These are phyloP conservation scores for Scutellaria baicalensis DNA, from an alignment of 257 asterid genomes.

Conservation along the genomic window DNA sequence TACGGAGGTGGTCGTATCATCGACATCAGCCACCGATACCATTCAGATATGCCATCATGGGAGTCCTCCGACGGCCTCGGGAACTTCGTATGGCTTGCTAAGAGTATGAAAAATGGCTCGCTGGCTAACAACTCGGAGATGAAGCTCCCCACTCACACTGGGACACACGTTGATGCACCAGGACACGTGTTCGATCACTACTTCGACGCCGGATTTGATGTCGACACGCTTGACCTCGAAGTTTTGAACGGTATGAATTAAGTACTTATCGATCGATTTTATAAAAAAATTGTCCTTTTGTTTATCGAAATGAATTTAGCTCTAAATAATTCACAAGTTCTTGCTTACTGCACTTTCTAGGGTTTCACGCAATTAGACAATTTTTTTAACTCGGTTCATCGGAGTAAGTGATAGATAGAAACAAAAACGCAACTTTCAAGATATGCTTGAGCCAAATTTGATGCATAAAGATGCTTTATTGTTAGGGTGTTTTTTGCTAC, in stretches of 20 bases:
- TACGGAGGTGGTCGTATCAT: constrained; percentile 83
- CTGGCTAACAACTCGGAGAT: constrained; percentile 78
- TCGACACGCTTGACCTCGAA: constrained; percentile 89
- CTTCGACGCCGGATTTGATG: constrained; percentile 90
- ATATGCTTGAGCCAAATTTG: constrained; percentile 37
- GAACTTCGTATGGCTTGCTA: constrained; percentile 59
- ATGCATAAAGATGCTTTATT: constrained; percentile 22
- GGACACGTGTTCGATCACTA: constrained; percentile 85
- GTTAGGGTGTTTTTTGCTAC: not conserved
- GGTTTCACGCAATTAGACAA: constrained; percentile 43
- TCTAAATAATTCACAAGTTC: not conserved
- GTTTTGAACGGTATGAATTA: constrained; percentile 80
- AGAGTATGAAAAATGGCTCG: constrained; percentile 85
- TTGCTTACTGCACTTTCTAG: not conserved
- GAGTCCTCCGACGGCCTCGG: constrained; percentile 66
- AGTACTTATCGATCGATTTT: not conserved
- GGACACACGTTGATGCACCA: constrained; percentile 97
- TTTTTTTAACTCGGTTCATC: not conserved
- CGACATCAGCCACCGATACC: constrained; percentile 69
- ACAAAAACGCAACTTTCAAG: constrained; percentile 46
- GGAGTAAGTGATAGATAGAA: not conserved
- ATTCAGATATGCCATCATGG: constrained; percentile 70
- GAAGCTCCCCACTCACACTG: constrained; percentile 83
- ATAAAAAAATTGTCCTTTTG: not conserved
- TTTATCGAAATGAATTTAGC: not conserved